Base-by-base conservation (phyloP, 2,329 filamentous ascomycete genomes). In the Stachybotrys elegans region DNA sequence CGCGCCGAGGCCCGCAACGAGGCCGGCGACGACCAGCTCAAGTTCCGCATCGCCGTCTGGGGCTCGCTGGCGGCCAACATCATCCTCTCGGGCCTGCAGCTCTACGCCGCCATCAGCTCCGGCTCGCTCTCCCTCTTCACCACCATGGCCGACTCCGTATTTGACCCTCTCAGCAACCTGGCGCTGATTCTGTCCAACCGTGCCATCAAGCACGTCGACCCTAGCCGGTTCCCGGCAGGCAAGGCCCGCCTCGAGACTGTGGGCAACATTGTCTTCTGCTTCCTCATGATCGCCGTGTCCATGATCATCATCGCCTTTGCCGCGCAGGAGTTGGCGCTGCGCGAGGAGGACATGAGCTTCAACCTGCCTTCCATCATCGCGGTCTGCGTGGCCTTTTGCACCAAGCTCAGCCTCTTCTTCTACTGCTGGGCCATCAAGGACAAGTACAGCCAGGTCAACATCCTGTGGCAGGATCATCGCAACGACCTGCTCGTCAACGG, bases 401-500 rank as follows among this genome's bases (percentile, higher is more conserved):
- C 91, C 19, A 97, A 98, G 62, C 71, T 97, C 14, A 58, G 57
- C 5, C 75, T 97, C 1, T 97, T 96, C 65, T 56, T 94, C 21
- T 97, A 96, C 71, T 97, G 93, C 69, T 97, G 86, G 81, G 81
- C 88, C 5, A 68, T 97, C 57, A 84, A 92, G 53, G 84, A 96
- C 69, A 87, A 88, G 57, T 95, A 97, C 71, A 89, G 83, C 48
- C 91, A 96, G 65, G 82, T 96, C 51, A 80, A 86, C 45, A 96
- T 96, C 60, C 72, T 97, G 13, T 96, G 90, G 91, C 88, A 95
- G 65, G 92, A 97, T 59, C 93, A 98, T 69, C 84, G 93, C 49
- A 98, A 98, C 60, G 93, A 98, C 60, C 74, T 98, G n/a, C 75
- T 95, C 57, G 89, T 98, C 76, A 98, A 97, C 63, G 89, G 89